These are phyloP conservation scores for Dianthus caryophyllus DNA, from an alignment of 148 eudicot species.

Conservation along the genomic window DNA sequence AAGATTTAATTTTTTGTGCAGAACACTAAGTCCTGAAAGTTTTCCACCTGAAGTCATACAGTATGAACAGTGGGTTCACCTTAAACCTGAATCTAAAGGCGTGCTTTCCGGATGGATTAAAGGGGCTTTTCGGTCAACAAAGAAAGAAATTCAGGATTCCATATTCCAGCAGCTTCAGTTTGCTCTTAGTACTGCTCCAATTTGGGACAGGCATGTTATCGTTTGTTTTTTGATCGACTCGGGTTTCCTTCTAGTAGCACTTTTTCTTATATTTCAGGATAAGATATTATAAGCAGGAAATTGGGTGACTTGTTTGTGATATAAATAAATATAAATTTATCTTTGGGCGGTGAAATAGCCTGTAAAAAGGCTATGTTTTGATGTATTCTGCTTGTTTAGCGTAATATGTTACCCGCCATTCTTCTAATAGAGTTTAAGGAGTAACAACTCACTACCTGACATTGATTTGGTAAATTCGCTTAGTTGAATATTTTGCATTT, in stretches of 20 bases:
- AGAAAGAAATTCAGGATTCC: constrained; percentile 77
- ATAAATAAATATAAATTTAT: background rate
- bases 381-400: too few relatives aligned
- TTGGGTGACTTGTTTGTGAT: background rate
- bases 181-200: constrained; percentile 69
- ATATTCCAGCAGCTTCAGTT: constrained; percentile 57
- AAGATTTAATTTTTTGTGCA: constrained; percentile 27
- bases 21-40: constrained; percentile 42
- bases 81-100: constrained; percentile 53
- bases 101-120: constrained; percentile 75
- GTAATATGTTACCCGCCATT: too few relatives aligned
- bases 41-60: constrained; percentile 80
- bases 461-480: background rate
- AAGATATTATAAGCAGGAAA: background rate
- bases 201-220: constrained; percentile 77
- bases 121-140: constrained; percentile 52
- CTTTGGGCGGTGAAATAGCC: background rate
- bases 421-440: too few relatives aligned
- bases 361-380: background rate
- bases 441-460: background rate
- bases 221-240: background rate
- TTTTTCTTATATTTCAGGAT: background rate
- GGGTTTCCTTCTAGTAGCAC: background rate
- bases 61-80: constrained; percentile 67
- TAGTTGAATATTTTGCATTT: background rate